These are phyloP conservation scores for Amylostereum areolatum DNA, from an alignment of 1,284 basidiomycete species.

Conservation along the genomic window DNA sequence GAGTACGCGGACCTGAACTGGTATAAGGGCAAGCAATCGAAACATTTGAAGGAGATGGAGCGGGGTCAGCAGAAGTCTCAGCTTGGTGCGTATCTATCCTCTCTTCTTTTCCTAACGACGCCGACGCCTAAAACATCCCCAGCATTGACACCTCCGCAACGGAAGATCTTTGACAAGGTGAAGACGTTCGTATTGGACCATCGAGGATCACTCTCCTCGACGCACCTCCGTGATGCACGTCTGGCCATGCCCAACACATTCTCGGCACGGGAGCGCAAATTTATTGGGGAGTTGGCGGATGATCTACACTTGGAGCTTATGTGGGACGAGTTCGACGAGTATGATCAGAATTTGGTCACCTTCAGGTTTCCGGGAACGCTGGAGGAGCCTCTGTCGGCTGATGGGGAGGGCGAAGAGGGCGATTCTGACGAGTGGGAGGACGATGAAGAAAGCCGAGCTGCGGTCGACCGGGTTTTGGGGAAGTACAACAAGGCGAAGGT, in stretches of 20 bases:
- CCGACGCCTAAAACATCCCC: neutral
- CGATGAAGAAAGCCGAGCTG: conserved; percentile 44
- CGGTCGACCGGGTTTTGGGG: conserved; percentile 77
- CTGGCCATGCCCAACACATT: conserved; percentile 74
- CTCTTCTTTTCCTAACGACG: neutral
- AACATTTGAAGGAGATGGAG: conserved; percentile 60
- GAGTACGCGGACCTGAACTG: conserved; percentile 86
- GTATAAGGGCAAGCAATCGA: conserved; percentile 85
- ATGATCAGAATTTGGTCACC: conserved; percentile 71
- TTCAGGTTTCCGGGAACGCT: conserved; percentile 51
- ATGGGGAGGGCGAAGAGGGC: conserved; percentile 29
- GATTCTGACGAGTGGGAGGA: conserved; percentile 43
- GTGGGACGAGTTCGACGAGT: conserved; percentile 89
- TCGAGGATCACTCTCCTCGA: conserved; percentile 32
- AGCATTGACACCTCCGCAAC: conserved; percentile 73
- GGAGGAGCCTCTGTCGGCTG: conserved; percentile 32
- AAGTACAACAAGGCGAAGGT: conserved; percentile 88
- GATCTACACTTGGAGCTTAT: conserved; percentile 71
- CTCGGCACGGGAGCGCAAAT: conserved; percentile 70
- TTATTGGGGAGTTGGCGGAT: conserved; percentile 69
- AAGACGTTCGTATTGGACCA: conserved; percentile 66
- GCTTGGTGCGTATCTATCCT: conserved; percentile 36
- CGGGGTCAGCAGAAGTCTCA: conserved; percentile 40
- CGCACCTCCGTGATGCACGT: conserved; percentile 30
- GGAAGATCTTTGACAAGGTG: conserved; percentile 71